These are phyloP conservation scores for Daldinia concentrica DNA, from an alignment of 495 filamentous ascomycete species.

Conservation along the genomic window DNA sequence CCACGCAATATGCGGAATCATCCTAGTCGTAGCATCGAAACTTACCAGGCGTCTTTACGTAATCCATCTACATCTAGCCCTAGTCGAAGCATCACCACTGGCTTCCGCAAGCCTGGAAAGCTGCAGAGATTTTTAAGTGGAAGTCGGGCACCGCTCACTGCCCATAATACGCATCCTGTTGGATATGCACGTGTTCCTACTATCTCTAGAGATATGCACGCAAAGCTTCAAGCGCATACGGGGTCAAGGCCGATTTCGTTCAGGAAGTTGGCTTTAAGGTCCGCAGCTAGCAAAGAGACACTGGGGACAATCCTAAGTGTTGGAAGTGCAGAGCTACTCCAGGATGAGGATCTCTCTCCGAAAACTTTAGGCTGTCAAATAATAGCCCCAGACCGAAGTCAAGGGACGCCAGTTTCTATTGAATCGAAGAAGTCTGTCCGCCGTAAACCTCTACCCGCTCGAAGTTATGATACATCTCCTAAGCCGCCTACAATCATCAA, in stretches of 20 bases:
- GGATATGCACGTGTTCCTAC: slow-evolving; percentile 47
- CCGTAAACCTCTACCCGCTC: slow-evolving; percentile 47
- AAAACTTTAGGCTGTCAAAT: slow-evolving; percentile 12
- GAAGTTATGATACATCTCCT: slow-evolving; percentile 19
- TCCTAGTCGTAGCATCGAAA: not conserved
- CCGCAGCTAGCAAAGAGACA: slow-evolving; percentile 51
- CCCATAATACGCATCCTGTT: slow-evolving; percentile 45
- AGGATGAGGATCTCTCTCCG: slow-evolving; percentile 39
- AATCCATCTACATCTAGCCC: slow-evolving; percentile 37
- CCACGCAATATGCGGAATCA: slow-evolving; percentile 12
- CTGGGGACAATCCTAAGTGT: slow-evolving; percentile 56
- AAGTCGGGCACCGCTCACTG: slow-evolving; percentile 43
- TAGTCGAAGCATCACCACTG: slow-evolving; percentile 47
- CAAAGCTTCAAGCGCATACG: slow-evolving; percentile 48
- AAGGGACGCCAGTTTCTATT: slow-evolving; percentile 11
- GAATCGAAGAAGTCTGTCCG: slow-evolving; percentile 48
- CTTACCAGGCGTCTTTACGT: not conserved
- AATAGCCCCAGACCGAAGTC: slow-evolving; percentile 10
- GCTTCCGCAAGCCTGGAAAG: slow-evolving; percentile 49
- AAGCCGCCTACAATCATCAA: not conserved
- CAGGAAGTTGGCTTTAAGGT: slow-evolving; percentile 48
- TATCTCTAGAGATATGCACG: slow-evolving; percentile 48
- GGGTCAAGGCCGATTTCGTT: slow-evolving; percentile 44
- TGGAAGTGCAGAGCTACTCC: slow-evolving; percentile 48
- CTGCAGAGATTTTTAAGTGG: slow-evolving; percentile 54